These are phyloP conservation scores for Lycium barbarum DNA, from an alignment of 257 asterid genomes.

Conservation along the genomic window DNA sequence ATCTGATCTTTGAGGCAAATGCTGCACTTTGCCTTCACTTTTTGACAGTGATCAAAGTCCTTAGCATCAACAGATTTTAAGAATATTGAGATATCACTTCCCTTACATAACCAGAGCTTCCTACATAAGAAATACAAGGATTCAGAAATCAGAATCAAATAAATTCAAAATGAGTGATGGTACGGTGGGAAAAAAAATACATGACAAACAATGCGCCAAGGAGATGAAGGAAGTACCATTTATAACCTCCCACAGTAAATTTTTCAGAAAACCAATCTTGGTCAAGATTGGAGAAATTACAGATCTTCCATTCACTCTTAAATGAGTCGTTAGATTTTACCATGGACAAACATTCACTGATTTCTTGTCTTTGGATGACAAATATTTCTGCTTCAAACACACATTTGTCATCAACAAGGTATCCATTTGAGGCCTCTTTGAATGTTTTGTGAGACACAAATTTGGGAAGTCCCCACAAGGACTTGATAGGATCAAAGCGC, in stretches of 20 bases:
- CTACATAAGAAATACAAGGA: neutral
- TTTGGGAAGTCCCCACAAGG: conserved; percentile 38
- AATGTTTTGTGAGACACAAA: conserved; percentile 30
- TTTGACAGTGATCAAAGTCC: neutral
- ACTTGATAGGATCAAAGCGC: conserved; percentile 30
- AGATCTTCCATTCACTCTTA: neutral
- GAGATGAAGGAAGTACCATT: neutral
- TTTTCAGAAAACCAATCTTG: neutral
- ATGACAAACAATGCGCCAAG: no score
- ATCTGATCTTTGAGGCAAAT: neutral
- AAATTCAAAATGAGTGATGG: neutral
- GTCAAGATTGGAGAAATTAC: neutral
- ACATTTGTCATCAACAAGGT: conserved; percentile 33
- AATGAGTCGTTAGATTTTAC: neutral
- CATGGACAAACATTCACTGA: conserved; percentile 30
- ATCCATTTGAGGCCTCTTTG: conserved; percentile 34
- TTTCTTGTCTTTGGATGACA: neutral
- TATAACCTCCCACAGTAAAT: neutral
- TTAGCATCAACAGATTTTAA: neutral
- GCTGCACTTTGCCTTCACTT: neutral
- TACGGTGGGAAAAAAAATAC: no score
- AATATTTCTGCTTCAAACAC: conserved; percentile 38
- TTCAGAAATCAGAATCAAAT: neutral
- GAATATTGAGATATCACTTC: neutral
- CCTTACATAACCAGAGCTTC: neutral